phyloP scores from a whole-genome alignment of 2,329 filamentous ascomycete genomes.

The Ramichloridium luteum region DNA sequence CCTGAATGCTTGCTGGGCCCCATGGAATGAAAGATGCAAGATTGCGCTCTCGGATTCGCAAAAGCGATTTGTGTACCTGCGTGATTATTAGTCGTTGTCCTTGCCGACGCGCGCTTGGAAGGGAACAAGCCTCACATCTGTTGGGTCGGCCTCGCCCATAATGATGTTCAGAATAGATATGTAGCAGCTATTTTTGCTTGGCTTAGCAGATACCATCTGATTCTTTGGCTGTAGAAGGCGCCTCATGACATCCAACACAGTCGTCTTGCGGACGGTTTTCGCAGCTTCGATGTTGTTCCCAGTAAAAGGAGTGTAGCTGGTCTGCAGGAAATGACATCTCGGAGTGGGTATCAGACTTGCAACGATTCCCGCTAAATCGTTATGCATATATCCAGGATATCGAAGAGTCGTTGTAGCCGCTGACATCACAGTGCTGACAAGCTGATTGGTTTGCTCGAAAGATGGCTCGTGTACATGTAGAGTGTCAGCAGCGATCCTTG shows the following conservation, averaged over 20 bases:
- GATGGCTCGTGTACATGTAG: constrained; percentile 91
- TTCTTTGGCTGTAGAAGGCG: constrained; percentile 94
- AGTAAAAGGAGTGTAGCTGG: constrained; percentile 94
- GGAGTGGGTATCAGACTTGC: constrained; percentile 93
- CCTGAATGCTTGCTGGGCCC: constrained; percentile 95
- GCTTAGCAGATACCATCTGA: constrained; percentile 93
- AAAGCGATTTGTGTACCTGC: constrained; percentile 82
- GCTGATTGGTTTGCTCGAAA: constrained; percentile 93
- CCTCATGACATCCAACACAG: constrained; percentile 94
- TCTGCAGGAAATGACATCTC: constrained; percentile 96
- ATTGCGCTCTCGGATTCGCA: constrained; percentile 86
- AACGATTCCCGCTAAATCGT: constrained; percentile 92
- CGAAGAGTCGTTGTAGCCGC: constrained; percentile 91
- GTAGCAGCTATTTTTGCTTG: constrained; percentile 95
- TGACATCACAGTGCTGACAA: constrained; percentile 95
- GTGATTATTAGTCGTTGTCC: constrained; percentile 3
- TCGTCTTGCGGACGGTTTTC: constrained; percentile 96
- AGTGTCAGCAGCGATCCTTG: constrained; percentile 84
- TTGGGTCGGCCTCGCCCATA: constrained; percentile 94
- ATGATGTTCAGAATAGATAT: constrained; percentile 99
- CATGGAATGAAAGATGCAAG: constrained; percentile 96
- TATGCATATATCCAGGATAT: constrained; percentile 99
- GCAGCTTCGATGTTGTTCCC: constrained; percentile 92
- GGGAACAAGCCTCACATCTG: constrained; percentile 48
- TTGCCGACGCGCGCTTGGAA: neutral